These are phyloP conservation scores for Neocatenulostroma microsporum DNA, from an alignment of 2,329 filamentous ascomycete species.

Conservation along the genomic window DNA sequence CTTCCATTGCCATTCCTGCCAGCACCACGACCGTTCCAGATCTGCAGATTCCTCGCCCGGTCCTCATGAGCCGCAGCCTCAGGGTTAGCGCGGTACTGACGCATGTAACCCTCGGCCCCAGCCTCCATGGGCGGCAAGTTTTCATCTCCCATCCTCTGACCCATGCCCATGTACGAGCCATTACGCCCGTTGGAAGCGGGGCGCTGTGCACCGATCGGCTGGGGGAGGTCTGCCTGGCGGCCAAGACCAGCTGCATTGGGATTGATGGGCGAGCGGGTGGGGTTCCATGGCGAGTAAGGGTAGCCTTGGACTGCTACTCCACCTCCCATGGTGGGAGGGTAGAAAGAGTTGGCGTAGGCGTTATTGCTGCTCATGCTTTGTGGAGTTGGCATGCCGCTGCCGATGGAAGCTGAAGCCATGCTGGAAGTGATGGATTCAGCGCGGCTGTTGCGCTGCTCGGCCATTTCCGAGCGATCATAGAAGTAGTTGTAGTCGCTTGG, in stretches of 20 bases:
- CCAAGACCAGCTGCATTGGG: conserved; percentile 3
- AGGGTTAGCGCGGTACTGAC: not conserved
- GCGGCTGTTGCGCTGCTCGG: too few relatives aligned
- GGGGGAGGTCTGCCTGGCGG: conserved; percentile 1
- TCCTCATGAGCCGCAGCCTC: not conserved
- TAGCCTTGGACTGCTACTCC: too few relatives aligned
- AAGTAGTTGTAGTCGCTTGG: conserved; percentile 15
- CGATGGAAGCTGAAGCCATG: too few relatives aligned
- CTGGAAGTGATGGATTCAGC: too few relatives aligned
- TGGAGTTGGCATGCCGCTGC: too few relatives aligned
- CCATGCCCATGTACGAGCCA: not conserved
- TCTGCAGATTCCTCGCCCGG: not conserved
- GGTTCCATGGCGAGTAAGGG: conserved; percentile 2
- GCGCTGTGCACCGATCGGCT: conserved; percentile 4
- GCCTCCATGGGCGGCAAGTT: too few relatives aligned
- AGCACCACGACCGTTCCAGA: too few relatives aligned
- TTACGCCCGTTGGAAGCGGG: conserved; percentile 1
- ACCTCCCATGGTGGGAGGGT: too few relatives aligned
- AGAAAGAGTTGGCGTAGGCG: too few relatives aligned
- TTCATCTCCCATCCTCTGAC: not conserved
- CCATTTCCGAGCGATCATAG: conserved; percentile 10
- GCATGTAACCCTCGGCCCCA: too few relatives aligned
- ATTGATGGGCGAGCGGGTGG: not conserved
- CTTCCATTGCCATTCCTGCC: too few relatives aligned
- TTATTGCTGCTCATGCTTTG: too few relatives aligned